These are phyloP conservation scores for Ustilago loliicola DNA, from an alignment of 1,284 basidiomycete genomes.

Conservation along the genomic window DNA sequence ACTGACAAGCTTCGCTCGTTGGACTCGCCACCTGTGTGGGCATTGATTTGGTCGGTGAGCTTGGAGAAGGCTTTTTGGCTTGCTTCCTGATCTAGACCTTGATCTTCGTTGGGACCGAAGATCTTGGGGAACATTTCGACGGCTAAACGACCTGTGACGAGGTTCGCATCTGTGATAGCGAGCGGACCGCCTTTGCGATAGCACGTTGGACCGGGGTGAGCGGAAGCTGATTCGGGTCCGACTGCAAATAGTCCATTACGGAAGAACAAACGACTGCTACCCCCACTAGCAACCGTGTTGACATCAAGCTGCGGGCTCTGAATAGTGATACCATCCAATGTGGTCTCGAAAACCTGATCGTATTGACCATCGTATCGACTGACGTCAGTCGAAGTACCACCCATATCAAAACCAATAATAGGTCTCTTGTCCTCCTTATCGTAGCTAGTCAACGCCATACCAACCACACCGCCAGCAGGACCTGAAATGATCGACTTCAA, in stretches of 20 bases:
- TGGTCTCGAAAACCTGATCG: slow-evolving; percentile 90
- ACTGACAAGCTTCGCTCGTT: slow-evolving; percentile 73
- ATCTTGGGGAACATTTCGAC: slow-evolving; percentile 80
- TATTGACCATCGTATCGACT: slow-evolving; percentile 87
- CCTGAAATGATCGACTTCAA: slow-evolving; percentile 89
- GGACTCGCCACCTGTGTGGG: slow-evolving; percentile 72
- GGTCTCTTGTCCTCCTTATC: slow-evolving; percentile 78
- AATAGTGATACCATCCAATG: slow-evolving; percentile 88
- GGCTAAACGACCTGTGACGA: slow-evolving; percentile 66
- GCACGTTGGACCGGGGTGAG: slow-evolving; percentile 68
- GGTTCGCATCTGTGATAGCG: slow-evolving; percentile 69
- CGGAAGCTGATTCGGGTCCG: slow-evolving; percentile 67
- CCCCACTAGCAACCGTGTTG: slow-evolving; percentile 69
- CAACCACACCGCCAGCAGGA: slow-evolving; percentile 89
- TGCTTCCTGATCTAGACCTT: slow-evolving; percentile 78
- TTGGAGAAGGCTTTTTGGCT: slow-evolving; percentile 78
- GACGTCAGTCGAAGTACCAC: slow-evolving; percentile 88
- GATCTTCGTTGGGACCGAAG: slow-evolving; percentile 86
- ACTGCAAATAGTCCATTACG: slow-evolving; percentile 68
- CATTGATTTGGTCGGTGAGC: slow-evolving; percentile 79
- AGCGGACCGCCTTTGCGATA: slow-evolving; percentile 69
- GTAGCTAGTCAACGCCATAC: slow-evolving; percentile 86
- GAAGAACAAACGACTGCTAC: slow-evolving; percentile 66
- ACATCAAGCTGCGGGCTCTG: slow-evolving; percentile 80
- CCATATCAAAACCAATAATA: slow-evolving; percentile 76